phyloP scores from a whole-genome alignment of 139 green algal species.

The Raphidocelis subcapitata region DNA sequence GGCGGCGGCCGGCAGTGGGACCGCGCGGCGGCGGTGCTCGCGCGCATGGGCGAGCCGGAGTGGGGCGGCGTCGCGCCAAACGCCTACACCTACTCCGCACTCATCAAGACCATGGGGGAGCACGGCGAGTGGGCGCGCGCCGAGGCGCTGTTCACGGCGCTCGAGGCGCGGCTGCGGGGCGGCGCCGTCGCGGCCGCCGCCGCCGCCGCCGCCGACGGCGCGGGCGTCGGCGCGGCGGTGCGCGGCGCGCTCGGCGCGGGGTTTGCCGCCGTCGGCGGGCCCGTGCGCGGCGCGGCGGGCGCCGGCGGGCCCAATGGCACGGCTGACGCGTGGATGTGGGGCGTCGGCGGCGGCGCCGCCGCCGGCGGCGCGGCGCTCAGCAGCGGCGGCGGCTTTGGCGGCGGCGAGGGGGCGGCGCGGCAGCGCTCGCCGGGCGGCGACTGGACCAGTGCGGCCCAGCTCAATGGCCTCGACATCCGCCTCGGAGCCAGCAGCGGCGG shows the following conservation, averaged over 20 bases:
- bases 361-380: too few relatives aligned
- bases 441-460: neutral
- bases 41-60: conserved; percentile 58
- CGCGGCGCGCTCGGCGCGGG: too few relatives aligned
- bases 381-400: too few relatives aligned
- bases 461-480: neutral
- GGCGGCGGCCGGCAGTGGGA: conserved; percentile 72
- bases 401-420: too few relatives aligned
- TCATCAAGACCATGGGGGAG: conserved; percentile 71
- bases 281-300: too few relatives aligned
- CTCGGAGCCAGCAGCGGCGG: neutral
- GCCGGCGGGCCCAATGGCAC: too few relatives aligned
- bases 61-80: conserved; percentile 77
- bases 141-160: conserved; percentile 71
- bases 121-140: conserved; percentile 78
- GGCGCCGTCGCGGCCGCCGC: neutral
- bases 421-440: too few relatives aligned
- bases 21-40: conserved; percentile 61
- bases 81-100: conserved; percentile 79
- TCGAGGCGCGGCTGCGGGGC: conserved; percentile 52
- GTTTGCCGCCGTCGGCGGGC: too few relatives aligned
- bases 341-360: too few relatives aligned
- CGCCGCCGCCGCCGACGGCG: neutral
- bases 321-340: too few relatives aligned
- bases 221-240: too few relatives aligned